Evolutionary conservation across 371 early-diverging fungal species (phyloP), one percentile per base, ranked within the genome.

Genomic region (Mucor saturninus): DNA sequence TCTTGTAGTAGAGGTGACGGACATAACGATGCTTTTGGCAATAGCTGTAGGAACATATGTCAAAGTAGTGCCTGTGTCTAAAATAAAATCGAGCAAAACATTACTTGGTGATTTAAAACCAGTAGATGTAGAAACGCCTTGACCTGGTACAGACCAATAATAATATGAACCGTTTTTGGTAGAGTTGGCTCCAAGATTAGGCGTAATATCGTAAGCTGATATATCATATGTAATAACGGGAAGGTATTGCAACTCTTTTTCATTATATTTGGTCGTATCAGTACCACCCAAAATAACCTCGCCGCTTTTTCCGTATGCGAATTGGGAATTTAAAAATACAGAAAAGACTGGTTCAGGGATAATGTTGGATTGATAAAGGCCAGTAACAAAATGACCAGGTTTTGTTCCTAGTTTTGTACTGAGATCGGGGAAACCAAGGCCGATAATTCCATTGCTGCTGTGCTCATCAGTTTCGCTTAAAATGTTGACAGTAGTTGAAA

Each of bases 41-140:
- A 76, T 57, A 10, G 40, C 26, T 2, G 65, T 38, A 2, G 78
- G 77, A 29, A 77, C 45, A 46, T 77, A 80, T 2, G 81, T 76
- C 38, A 80, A 49, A 0, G 81, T 80, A 6, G 77, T 77, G 6
- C 81, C 81, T 0, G 81, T 77, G 37, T 80, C 80, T 54, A 80
- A 53, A 42, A 80, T 77, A 56, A 67, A 78, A 1, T 73, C 70
- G 26, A 52, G 65, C 0, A 68, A 63, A 7, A 56, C 40, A 21
- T 42, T 40, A 21, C 37, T 42, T 10, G 46, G 21, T 13, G 53
- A 38, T 6, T 30, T 14, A 15, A 54, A 64, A 0, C 56, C 56
- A 3, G 46, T 46, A 11, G 56, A 49, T 6, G 56, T 49, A 14
- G 56, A 49, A 11, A 61, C 45, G 1, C 61, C 61, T 56, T 66